Evolutionary conservation across 2,329 filamentous ascomycete genomes (phyloP).

Genomic region (Hymenotorrendiella dingleyae): DNA sequence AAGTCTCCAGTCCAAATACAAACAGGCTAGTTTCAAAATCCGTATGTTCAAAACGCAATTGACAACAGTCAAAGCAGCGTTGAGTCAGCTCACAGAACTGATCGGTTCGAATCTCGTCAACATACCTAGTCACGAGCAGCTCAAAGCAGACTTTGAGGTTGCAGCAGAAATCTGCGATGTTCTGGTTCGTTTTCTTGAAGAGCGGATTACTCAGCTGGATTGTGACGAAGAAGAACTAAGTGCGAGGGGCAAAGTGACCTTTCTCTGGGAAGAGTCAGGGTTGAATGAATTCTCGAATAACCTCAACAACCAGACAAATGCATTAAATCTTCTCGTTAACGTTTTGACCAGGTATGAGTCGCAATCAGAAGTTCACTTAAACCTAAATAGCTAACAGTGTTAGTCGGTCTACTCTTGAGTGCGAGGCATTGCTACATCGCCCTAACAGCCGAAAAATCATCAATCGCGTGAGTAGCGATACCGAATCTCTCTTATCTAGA

Average conservation of each 20-base stretch:
- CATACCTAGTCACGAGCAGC: constrained; percentile 2
- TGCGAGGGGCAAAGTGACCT: constrained; percentile 3
- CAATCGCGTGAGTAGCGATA: too few relatives aligned
- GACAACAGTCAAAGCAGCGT: constrained; percentile 5
- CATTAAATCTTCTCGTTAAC: constrained; percentile 8
- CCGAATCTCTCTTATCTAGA: not conserved
- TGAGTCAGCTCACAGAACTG: constrained; percentile 4
- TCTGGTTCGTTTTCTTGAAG: constrained; percentile 5
- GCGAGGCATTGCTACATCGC: constrained; percentile 5
- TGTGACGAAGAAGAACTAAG: not conserved
- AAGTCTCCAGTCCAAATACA: constrained; percentile 6
- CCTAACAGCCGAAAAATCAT: too few relatives aligned
- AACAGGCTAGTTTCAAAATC: constrained; percentile 4
- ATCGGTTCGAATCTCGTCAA: not conserved
- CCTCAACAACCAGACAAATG: constrained; percentile 7
- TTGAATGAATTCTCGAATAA: constrained; percentile 6
- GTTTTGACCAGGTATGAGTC: constrained; percentile 5
- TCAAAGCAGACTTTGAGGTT: constrained; percentile 2
- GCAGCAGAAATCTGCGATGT: constrained; percentile 4
- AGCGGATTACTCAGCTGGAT: constrained; percentile 3
- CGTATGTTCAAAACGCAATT: constrained; percentile 7
- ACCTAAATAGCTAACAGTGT: not conserved
- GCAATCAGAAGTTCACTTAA: not conserved
- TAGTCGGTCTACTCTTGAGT: constrained; percentile 6
- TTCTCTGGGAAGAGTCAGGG: constrained; percentile 1